A percentile compares a stretch with the other conserved stretches of the same genome.
These are phyloP conservation scores for Epichloe sylvatica DNA, from an alignment of 2,329 filamentous ascomycete species.

Conservation along the genomic window DNA sequence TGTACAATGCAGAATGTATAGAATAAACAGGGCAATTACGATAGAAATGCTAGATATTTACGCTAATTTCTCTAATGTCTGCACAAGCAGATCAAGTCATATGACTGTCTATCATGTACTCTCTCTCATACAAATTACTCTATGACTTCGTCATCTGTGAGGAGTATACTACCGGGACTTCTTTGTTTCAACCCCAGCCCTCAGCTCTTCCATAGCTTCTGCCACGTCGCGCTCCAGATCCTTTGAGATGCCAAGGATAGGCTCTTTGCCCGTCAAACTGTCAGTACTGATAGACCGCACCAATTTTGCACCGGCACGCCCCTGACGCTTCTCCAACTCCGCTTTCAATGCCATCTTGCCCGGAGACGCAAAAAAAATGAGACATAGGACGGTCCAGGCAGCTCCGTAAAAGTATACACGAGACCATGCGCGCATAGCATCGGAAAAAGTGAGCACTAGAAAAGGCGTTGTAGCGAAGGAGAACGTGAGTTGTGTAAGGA, in stretches of 20 bases:
- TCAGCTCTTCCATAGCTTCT: constrained; percentile 64
- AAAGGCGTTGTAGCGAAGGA: constrained; percentile 77
- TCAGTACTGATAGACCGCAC: constrained; percentile 43
- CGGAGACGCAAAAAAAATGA: constrained; percentile 74
- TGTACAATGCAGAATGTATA: background rate
- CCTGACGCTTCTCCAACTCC: constrained; percentile 43
- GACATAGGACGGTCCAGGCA: constrained; percentile 47
- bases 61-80: background rate
- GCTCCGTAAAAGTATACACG: constrained; percentile 82
- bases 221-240: constrained; percentile 64
- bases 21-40: background rate
- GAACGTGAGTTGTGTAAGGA: constrained; percentile 70
- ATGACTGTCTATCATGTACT: background rate
- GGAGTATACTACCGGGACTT: constrained; percentile 2
- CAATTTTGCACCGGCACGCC: constrained; percentile 30
- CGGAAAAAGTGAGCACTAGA: constrained; percentile 59
- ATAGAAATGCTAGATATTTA: background rate
- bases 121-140: background rate
- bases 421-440: constrained; percentile 63
- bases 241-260: constrained; percentile 63
- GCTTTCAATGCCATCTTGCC: constrained; percentile 48
- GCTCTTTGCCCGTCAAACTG: constrained; percentile 39
- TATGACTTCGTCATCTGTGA: background rate
- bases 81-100: too few species aligned
- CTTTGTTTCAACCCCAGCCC: constrained; percentile 47